Conservation (phyloP, 2,329 filamentous ascomycete genomes). For the Geosmithia morbida region DNA sequence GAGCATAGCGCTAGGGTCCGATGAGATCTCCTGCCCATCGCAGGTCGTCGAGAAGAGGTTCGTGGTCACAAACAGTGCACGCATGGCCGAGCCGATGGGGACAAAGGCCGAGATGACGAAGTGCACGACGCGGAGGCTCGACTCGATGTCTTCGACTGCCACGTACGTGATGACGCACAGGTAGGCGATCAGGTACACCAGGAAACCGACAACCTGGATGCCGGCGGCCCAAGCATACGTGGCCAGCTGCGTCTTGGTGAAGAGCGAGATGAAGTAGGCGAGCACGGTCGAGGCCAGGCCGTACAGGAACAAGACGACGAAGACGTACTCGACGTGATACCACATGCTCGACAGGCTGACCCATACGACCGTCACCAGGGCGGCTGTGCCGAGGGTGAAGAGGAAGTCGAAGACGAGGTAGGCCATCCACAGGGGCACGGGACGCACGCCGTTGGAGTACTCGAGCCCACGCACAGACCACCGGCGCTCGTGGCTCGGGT, state of each 20-base stretch:
- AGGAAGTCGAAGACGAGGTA: slow-evolving; percentile 70
- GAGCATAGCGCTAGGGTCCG: slow-evolving; percentile 54
- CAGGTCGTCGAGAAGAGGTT: slow-evolving; percentile 80
- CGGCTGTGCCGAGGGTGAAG: slow-evolving; percentile 52
- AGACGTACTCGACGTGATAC: slow-evolving; percentile 71
- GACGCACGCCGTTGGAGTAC: slow-evolving; percentile 81
- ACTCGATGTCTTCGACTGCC: slow-evolving; percentile 46
- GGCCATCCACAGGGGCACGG: slow-evolving; percentile 71
- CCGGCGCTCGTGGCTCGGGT: slow-evolving; percentile 73
- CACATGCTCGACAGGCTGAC: slow-evolving; percentile 49
- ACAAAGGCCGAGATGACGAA: slow-evolving; percentile 62
- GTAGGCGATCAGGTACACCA: slow-evolving; percentile 59
- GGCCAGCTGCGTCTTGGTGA: slow-evolving; percentile 63
- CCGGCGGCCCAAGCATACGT: slow-evolving; percentile 75
- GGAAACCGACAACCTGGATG: slow-evolving; percentile 56
- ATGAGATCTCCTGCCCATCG: slow-evolving; percentile 43
- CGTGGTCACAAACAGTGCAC: slow-evolving; percentile 60
- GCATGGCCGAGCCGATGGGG: slow-evolving; percentile 61
- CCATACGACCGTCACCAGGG: slow-evolving; percentile 56
- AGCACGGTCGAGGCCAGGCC: slow-evolving; percentile 64
- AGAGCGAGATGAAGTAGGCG: slow-evolving; percentile 70
- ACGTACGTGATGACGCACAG: slow-evolving; percentile 62
- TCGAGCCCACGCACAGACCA: slow-evolving; percentile 70
- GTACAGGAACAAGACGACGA: slow-evolving; percentile 68
- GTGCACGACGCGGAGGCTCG: slow-evolving; percentile 52